phyloP scores from a whole-genome alignment of 2,329 filamentous ascomycete species.

The Allantophomopsis lycopodina region DNA sequence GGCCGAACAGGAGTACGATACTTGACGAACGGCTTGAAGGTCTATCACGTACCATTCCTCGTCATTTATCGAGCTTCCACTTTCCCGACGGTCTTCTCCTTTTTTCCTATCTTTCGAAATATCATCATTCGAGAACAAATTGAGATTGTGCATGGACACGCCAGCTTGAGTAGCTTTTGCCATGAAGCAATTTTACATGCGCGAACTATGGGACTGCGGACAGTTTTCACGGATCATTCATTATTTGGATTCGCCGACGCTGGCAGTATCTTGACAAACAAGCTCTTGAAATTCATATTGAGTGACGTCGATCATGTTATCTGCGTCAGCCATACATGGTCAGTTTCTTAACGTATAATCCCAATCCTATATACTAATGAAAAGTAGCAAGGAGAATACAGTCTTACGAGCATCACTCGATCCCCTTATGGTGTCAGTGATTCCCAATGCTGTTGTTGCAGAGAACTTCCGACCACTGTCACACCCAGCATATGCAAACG shows the following conservation, averaged over 20 bases:
- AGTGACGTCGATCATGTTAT: slow-evolving; percentile 98
- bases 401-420: slow-evolving; percentile 89
- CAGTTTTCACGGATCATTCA: slow-evolving; percentile 95
- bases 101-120: slow-evolving; percentile 95
- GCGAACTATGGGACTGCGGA: slow-evolving; percentile 87
- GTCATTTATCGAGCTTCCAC: slow-evolving; percentile 89
- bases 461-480: slow-evolving; percentile 79
- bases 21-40: slow-evolving; percentile 93
- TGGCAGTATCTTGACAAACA: slow-evolving; percentile 90
- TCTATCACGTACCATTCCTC: slow-evolving; percentile 94
- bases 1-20: slow-evolving; percentile 87
- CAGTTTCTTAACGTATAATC: slow-evolving; percentile 14
- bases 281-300: slow-evolving; percentile 86
- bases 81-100: slow-evolving; percentile 95
- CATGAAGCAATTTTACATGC: slow-evolving; percentile 92
- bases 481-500: slow-evolving; percentile 29
- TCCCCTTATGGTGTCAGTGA: slow-evolving; percentile 93
- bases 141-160: slow-evolving; percentile 97
- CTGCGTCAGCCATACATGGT: slow-evolving; percentile 97
- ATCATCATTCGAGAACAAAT: slow-evolving; percentile 91
- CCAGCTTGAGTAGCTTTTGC: slow-evolving; percentile 80
- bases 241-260: slow-evolving; percentile 96
- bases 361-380: background rate
- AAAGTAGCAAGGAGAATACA: slow-evolving; percentile 82
- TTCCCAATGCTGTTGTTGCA: slow-evolving; percentile 93